A percentile compares a stretch with the other conserved stretches of the same genome.
Conservation (phyloP, 2,329 filamentous ascomycete species). For the Fonsecaea pedrosoi region DNA sequence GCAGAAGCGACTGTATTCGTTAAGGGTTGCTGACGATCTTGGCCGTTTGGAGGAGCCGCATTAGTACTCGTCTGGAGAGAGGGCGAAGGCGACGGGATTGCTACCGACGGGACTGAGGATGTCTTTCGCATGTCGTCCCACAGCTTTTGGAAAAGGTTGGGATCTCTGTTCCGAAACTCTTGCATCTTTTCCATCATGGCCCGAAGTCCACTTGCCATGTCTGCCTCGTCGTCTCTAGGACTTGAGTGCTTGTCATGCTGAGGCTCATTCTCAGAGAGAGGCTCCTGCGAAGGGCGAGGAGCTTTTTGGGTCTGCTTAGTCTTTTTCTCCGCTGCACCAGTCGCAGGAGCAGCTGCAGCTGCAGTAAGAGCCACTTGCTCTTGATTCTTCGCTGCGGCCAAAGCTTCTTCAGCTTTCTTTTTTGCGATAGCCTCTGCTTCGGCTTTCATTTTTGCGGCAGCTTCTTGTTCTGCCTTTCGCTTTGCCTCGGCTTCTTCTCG, state of each 20-base stretch:
- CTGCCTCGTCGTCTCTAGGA: constrained; percentile 38
- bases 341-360: not conserved
- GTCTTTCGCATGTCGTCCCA: constrained; percentile 62
- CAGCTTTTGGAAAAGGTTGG: constrained; percentile 60
- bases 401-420: constrained; percentile 6
- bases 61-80: constrained; percentile 33
- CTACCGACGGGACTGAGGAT: constrained; percentile 19
- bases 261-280: not conserved
- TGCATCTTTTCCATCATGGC: constrained; percentile 65
- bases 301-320: not conserved
- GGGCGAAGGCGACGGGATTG: constrained; percentile 20
- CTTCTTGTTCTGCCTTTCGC: constrained; percentile 27
- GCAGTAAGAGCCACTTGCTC: not conserved
- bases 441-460: constrained; percentile 16
- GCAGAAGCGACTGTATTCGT: not conserved
- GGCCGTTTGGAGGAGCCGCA: constrained; percentile 15
- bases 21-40: not conserved
- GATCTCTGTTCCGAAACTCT: constrained; percentile 62
- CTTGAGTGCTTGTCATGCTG: constrained; percentile 10
- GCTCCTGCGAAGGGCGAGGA: not conserved
- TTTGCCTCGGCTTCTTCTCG: constrained; percentile 46
- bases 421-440: not conserved
- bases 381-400: constrained; percentile 9
- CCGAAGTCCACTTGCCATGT: constrained; percentile 60
- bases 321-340: constrained; percentile 12